Base-by-base conservation (phyloP, 805 yeast genomes). In the Tetrapisispora pingtungensis region DNA sequence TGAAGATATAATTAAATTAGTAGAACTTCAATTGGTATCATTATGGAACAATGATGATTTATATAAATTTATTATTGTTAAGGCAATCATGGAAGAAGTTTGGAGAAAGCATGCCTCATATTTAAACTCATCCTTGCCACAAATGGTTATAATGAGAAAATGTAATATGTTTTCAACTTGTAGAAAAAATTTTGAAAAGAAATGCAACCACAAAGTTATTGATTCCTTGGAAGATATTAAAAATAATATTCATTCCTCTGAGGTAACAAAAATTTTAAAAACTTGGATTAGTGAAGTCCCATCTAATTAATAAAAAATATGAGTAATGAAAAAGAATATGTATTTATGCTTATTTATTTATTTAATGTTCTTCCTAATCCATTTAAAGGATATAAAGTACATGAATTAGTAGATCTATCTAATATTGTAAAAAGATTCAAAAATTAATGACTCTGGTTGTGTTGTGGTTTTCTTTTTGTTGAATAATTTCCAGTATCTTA, bases 401-500 rank as follows among this genome's bases (percentile, higher is more conserved):
- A 33, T 4, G 15, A 10, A 31, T 8, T 8, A 31, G 7, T 31
- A n/a, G 10, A 26, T 13, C 61, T 59, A 84, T 53, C 94, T 66
- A 49, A 84, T 69, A 57, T 81, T 87, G 72, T 75, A 79, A 51
- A 83, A 83, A 1, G 93, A 84, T 65, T 80, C 86, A 40, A 82
- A 65, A 37, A 84, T 64, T 12, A 79, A 82, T 17, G 84, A 76
- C 19, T 81, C 73, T 20, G 80, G 78, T 12, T 75, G 75, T 33
- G 67, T 69, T 45, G 77, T 81, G 41, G 68, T 67, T 53, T 75
- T 80, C 47, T 73, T 78, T 60, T 82, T 85, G 47, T 86, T 95
- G 67, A 89, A 93, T 1, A 89, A 84, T 54, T 87, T 88, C 98
- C 98, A 93, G 60, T 93, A 86, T 50, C 98, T 65, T 45, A 93